Base-by-base conservation (phyloP, 768 basidiomycete genomes). In the Lanmaoa pseudosensibilis region DNA sequence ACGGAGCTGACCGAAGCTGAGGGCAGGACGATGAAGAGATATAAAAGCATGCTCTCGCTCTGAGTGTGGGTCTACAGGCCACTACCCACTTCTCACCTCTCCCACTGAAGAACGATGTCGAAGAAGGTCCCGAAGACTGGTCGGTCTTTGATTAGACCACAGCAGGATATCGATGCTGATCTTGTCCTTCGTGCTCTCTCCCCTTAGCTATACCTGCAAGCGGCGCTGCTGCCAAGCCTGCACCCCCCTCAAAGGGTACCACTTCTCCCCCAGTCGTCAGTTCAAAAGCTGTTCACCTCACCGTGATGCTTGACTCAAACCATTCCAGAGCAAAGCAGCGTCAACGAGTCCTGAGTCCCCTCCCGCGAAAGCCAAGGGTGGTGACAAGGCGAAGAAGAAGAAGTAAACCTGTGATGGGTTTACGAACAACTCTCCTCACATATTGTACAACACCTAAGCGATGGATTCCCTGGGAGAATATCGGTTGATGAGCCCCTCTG, bases 351-450 rank as follows among this genome's bases (percentile, higher is more conserved):
- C 64, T 3, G 71, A 73, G 57, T 65, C 71, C 18, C 61, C 65
- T 50, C 68, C 66, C 32, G 60, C 63, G 21, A 71, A 73, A 32
- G 27, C 47, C 46, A 69, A 72, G 50, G 46, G 58, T n/a, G 57
- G 62, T 15, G 61, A 45, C 33, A 71, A 72, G 59, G 60, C 30
- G 2, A 39, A 58, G 11, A 71, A 73, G 69, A 71, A 71, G 65
- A 70, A 70, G 60, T 70, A 60, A 61, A 57, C 41, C 21, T 53
- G 10, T 4, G n/a, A 9, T 13, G 33, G 33, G 33, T 40, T 30
- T 16, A 5, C 27, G 34, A 37, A 27, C 49, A n/a, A 34, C 27
- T 27, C 19, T 36, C n/a, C 12, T 37, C 45, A 16, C 16, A 6
- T 37, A 2, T 46, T 52, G 41, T 59, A 67, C 45, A 30, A 49